A percentile compares a stretch with the other conserved stretches of the same genome.
Conservation (phyloP, 257 asterid species). For the Nicotiana undulata region DNA sequence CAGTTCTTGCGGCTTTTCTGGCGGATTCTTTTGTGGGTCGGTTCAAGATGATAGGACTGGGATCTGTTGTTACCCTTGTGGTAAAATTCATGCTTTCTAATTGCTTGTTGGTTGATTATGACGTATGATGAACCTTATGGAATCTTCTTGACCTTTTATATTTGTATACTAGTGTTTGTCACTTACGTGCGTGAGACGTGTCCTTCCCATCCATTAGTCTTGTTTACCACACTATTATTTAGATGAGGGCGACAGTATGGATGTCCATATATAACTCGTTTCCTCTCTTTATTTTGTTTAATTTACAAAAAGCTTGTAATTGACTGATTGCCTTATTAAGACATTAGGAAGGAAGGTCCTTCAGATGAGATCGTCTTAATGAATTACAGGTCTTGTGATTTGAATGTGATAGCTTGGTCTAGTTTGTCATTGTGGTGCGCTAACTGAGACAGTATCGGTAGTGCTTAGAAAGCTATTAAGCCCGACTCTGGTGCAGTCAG, state of each 20-base stretch:
- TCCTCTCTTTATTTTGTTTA: neutral
- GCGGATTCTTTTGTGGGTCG: slow-evolving; percentile 65
- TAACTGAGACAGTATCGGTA: neutral
- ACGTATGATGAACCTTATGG: neutral
- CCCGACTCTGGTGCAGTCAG: neutral
- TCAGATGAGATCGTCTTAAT: neutral
- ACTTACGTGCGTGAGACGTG: neutral
- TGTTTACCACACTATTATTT: neutral
- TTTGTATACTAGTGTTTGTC: neutral
- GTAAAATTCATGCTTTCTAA: slow-evolving; percentile 19
- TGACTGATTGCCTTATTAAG: neutral
- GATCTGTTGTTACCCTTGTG: slow-evolving; percentile 46
- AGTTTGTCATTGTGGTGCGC: neutral
- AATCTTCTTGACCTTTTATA: neutral
- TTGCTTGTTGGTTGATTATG: neutral
- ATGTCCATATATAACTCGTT: neutral
- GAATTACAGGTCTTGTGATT: neutral
- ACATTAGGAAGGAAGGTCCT: neutral
- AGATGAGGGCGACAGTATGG: neutral
- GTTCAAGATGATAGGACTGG: slow-evolving; percentile 48
- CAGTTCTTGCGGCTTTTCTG: slow-evolving; percentile 48
- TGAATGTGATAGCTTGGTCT: neutral
- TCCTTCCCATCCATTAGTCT: neutral
- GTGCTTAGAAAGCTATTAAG: neutral
- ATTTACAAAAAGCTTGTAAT: neutral